phyloP scores from a whole-genome alignment of 768 basidiomycete genomes.

The Boletus edulis region DNA sequence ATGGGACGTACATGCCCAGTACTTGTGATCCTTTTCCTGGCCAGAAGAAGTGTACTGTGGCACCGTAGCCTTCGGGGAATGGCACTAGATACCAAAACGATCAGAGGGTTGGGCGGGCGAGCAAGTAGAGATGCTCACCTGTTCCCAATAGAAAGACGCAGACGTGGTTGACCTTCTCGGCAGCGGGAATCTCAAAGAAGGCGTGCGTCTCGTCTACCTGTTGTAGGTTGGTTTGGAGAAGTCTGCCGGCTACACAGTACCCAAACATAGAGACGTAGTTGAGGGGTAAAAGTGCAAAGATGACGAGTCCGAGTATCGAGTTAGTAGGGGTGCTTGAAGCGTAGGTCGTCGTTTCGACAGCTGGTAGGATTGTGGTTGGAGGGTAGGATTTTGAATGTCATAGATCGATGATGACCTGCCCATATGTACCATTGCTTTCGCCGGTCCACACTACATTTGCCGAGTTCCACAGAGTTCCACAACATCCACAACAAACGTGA shows the following conservation, averaged over 20 bases:
- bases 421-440: neutral
- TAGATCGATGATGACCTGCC: slow-evolving; percentile 8
- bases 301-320: neutral
- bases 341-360: neutral
- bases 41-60: slow-evolving; percentile 83
- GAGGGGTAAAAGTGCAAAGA: neutral
- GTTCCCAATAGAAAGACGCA: slow-evolving; percentile 83
- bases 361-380: neutral
- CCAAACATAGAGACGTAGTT: slow-evolving; percentile 59
- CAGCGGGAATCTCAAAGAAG: slow-evolving; percentile 68
- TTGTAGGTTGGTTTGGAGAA: slow-evolving; percentile 74
- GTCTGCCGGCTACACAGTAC: slow-evolving; percentile 74
- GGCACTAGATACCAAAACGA: slow-evolving; percentile 44
- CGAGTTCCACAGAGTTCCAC: slow-evolving; percentile 5
- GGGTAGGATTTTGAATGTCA: slow-evolving; percentile 3
- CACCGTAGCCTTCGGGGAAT: slow-evolving; percentile 82
- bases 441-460: slow-evolving; percentile 3
- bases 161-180: slow-evolving; percentile 77
- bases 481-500: neutral
- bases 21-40: slow-evolving; percentile 86
- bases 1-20: slow-evolving; percentile 66
- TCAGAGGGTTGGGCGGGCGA: neutral
- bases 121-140: slow-evolving; percentile 39
- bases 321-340: too few species aligned
- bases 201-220: slow-evolving; percentile 86